These are phyloP conservation scores for Chaetomiaceae sp. DNA, from an alignment of 2,329 filamentous ascomycete species.

Conservation along the genomic window DNA sequence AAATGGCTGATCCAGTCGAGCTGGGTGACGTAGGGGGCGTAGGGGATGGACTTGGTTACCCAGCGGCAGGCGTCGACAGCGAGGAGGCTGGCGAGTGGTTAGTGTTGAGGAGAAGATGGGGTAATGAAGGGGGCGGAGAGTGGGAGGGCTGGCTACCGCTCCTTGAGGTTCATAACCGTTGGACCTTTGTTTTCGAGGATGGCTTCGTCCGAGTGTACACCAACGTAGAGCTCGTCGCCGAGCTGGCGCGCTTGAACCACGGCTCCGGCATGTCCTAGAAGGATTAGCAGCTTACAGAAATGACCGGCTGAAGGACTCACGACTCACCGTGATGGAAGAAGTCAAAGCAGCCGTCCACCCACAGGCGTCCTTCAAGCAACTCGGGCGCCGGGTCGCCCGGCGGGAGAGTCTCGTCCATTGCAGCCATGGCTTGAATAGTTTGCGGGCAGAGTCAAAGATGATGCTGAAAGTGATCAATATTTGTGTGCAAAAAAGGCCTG, in stretches of 20 bases:
- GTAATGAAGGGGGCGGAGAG: conserved; percentile 23
- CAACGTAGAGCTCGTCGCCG: conserved; percentile 82
- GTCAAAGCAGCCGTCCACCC: conserved; percentile 99
- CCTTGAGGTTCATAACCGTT: conserved; percentile 89
- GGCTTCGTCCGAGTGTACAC: conserved; percentile 91
- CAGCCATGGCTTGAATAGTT: conserved; percentile 20
- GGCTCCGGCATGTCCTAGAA: conserved; percentile 82
- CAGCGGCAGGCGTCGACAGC: conserved; percentile 94
- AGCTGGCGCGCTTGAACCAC: conserved; percentile 94
- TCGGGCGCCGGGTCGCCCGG: conserved; percentile 49
- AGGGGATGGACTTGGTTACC: conserved; percentile 77
- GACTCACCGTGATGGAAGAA: conserved; percentile 88
- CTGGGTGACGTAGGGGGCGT: conserved; percentile 91
- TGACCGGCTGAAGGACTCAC: background rate
- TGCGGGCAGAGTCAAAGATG: no score
- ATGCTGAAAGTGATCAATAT: background rate
- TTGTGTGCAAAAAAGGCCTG: background rate
- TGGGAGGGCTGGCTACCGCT: conserved; percentile 55
- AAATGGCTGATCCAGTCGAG: conserved; percentile 93
- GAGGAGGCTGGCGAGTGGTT: conserved; percentile 56
- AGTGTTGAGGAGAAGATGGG: background rate
- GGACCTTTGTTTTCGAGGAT: conserved; percentile 97
- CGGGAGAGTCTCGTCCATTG: conserved; percentile 27
- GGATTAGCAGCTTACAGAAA: background rate
- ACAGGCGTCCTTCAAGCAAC: conserved; percentile 70